These are phyloP conservation scores for Phaeophleospora eucalypticola DNA, from an alignment of 2,329 filamentous ascomycete genomes.

Conservation along the genomic window DNA sequence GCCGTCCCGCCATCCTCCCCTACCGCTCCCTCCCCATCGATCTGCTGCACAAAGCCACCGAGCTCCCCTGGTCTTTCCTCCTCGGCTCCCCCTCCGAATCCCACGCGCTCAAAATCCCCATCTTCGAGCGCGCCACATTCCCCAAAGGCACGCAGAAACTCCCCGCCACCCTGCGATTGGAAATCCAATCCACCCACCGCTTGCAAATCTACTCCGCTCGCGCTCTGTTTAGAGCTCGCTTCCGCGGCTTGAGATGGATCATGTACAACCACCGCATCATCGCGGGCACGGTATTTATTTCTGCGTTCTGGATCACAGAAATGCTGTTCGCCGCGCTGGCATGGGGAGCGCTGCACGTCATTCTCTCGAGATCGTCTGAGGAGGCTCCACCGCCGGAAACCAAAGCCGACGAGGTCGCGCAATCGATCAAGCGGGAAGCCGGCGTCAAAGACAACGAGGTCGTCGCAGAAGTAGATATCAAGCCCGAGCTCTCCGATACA, in stretches of 20 bases:
- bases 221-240: constrained; percentile 67
- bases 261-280: constrained; percentile 80
- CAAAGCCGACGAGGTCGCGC: constrained; percentile 17
- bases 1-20: constrained; percentile 72
- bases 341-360: constrained; percentile 56
- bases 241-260: constrained; percentile 71
- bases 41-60: constrained; percentile 55
- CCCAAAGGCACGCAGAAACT: constrained; percentile 49
- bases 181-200: constrained; percentile 62
- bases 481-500: constrained; percentile 41
- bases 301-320: constrained; percentile 72
- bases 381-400: constrained; percentile 6
- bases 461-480: constrained; percentile 22
- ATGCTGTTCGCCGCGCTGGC: constrained; percentile 61
- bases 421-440: constrained; percentile 14
- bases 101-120: constrained; percentile 59
- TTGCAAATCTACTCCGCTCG: constrained; percentile 72
- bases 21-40: constrained; percentile 71
- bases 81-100: constrained; percentile 62
- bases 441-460: constrained; percentile 25
- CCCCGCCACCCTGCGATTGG: constrained; percentile 55
- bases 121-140: constrained; percentile 73
- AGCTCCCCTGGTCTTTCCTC: constrained; percentile 63
- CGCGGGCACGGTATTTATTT: constrained; percentile 65
- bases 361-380: constrained; percentile 28